Evolutionary conservation across 805 yeast genomes (phyloP).

Genomic region (Lipomyces lipofer): DNA sequence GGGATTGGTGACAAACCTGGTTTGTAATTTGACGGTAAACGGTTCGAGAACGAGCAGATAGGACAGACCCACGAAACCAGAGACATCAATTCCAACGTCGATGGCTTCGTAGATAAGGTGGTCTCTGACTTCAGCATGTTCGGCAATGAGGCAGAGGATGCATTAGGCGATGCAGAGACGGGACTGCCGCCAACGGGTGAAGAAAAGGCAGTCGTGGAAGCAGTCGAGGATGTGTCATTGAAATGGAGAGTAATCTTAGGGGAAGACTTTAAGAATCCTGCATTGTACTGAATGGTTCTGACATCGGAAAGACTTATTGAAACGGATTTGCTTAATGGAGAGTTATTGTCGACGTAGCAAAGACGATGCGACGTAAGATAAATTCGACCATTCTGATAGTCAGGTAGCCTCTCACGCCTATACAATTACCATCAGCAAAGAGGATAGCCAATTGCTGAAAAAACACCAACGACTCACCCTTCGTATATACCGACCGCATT

Average conservation of each 20-base stretch:
- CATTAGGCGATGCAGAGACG: not conserved
- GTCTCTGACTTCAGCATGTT: not conserved
- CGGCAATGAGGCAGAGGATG: slow-evolving; percentile 1
- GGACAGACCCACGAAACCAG: slow-evolving; percentile 73
- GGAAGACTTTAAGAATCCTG: slow-evolving; percentile 69
- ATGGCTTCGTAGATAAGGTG: not conserved
- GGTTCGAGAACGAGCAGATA: slow-evolving; percentile 74
- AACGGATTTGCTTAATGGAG: slow-evolving; percentile 47
- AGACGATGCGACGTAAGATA: slow-evolving; percentile 75
- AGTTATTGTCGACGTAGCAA: slow-evolving; percentile 63
- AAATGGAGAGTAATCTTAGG: slow-evolving; percentile 60
- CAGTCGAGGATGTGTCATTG: slow-evolving; percentile 3
- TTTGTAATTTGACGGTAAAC: slow-evolving; percentile 38
- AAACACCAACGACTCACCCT: slow-evolving; percentile 39
- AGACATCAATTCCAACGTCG: slow-evolving; percentile 1
- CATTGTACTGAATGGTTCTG: slow-evolving; percentile 22
- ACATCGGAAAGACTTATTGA: slow-evolving; percentile 50
- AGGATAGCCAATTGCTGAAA: no score
- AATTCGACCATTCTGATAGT: slow-evolving; percentile 71
- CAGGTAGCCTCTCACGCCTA: slow-evolving; percentile 48
- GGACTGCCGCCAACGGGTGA: not conserved
- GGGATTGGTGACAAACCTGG: slow-evolving; percentile 41
- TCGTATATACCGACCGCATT: slow-evolving; percentile 72
- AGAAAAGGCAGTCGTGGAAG: slow-evolving; percentile 3
- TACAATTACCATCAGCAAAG: not conserved